Base-by-base conservation (phyloP, 2,329 filamentous ascomycete genomes). In the Aspergillus fischeri region DNA sequence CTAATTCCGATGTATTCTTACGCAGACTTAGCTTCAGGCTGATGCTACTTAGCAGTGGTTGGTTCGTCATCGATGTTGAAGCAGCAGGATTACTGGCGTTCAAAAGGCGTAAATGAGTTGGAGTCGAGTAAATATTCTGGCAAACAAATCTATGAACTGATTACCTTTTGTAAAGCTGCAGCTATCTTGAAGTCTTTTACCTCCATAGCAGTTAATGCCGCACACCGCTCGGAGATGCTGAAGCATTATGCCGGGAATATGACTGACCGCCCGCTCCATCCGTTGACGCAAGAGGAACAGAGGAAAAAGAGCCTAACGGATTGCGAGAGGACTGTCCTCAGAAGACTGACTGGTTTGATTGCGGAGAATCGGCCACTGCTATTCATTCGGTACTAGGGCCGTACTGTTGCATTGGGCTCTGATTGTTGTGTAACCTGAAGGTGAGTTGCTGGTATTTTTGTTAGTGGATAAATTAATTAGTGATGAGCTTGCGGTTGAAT, bases 51-150 rank as follows among this genome's bases (percentile, higher is more conserved):
- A 20, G 21, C 35, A 10, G 44, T 48, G 57, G 41, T 17, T 52
- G 54, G 51, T 51, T 56, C 14, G 50, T 21, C 47, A 32, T 53
- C 49, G 55, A 48, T 53, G 50, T 53, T 53, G 44, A 57, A 58
- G 62, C 52, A 60, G 51, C 60, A 60, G 21, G 51, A 57, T 28
- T 27, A 54, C 48, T 42, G 63, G 63, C 61, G 61, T 59, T 47
- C 62, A 56, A 55, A 53, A 60, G 58, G 63, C 56, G 58, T 60
- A 52, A 45, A 53, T 60, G 52, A 54, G 55, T 56, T 60, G 62
- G 60, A 60, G 60, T 62, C 63, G 38, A 45, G 47, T 62, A 65
- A 61, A 38, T 11, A 35, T 49, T 52, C 41, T 56, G 54, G 29
- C 42, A 42, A 28, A 4, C 17, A 28, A 49, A 44, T 27, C 9